Evolutionary conservation across 805 yeast genomes (phyloP), one percentile per base, ranked within the genome.

Genomic region (Cyberlindnera lachancei): DNA sequence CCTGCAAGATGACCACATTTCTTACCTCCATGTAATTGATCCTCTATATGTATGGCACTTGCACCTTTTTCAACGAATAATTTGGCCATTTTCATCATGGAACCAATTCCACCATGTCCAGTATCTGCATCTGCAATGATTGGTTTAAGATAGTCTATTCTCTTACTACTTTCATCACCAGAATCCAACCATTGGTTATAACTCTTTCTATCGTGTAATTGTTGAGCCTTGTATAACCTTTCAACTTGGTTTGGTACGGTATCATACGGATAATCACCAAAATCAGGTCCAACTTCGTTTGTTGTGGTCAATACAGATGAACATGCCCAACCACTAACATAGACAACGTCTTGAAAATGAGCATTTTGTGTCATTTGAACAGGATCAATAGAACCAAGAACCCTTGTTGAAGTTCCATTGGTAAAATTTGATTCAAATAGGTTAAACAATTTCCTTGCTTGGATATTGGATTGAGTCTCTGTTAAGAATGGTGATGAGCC

Each of bases 161-260:
- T 46, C 10, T 28, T 28, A 41, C 38, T 18, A 53, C 39, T 19
- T 35, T 36, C 25, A 22, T 40, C 28, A 11, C 23, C 11, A 18
- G 47, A 36, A 7, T 44, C 26, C 30, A 55, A 41, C 64, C 66
- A 65, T 30, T 62, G 63, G 35, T 61, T 56, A 48, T 61, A 64
- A 3, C 70, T 44, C 45, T 70, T 71, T 29, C 62, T 62, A 46
- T 75, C 82, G 42, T 75, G 82, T 42, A 73, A 56, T 38, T 56
- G 58, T 53, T 75, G 80, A 1, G 79, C 75, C 41, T 69, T 65
- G 52, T 73, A 74, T 21, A 75, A 46, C 34, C 79, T 59, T 35
- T 73, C 75, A 6, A 73, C 80, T 45, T 74, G 77, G 44, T 72
- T 72, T n/a, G 83, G 83, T 3, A 76, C 79, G 0, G 83, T 76